A percentile compares a stretch with the other conserved stretches of the same genome.
phyloP scores from a whole-genome alignment of 495 filamentous ascomycete species.

The Neurospora sp. region DNA sequence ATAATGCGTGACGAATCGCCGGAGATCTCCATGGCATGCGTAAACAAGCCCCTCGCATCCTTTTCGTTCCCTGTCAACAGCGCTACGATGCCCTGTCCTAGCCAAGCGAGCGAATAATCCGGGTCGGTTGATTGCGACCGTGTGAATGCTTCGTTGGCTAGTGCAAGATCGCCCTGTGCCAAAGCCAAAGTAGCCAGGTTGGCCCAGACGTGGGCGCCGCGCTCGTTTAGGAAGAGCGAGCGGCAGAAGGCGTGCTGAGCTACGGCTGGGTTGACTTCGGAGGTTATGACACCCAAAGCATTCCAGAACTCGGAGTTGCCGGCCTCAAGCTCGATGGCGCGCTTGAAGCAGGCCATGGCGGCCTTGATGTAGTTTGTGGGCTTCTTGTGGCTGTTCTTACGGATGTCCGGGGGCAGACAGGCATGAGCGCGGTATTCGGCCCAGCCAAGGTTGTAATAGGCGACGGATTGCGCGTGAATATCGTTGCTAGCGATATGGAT shows the following conservation, averaged over 20 bases:
- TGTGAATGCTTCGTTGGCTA: conserved; percentile 83
- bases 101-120: conserved; percentile 84
- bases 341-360: conserved; percentile 87
- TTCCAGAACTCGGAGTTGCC: conserved; percentile 98
- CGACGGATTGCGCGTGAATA: conserved; percentile 82
- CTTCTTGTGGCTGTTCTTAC: conserved; percentile 38
- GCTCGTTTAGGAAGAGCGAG: conserved; percentile 84
- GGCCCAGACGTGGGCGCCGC: conserved; percentile 73
- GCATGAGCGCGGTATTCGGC: conserved; percentile 75
- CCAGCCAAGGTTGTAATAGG: conserved; percentile 95
- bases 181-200: conserved; percentile 84
- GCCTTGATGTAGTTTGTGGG: conserved; percentile 63
- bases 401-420: conserved; percentile 40
- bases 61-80: conserved; percentile 57
- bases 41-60: conserved; percentile 76
- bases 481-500: conserved; percentile 66
- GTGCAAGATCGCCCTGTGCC: conserved; percentile 66
- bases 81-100: conserved; percentile 84
- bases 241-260: conserved; percentile 93
- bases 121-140: conserved; percentile 89
- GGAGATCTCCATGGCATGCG: conserved; percentile 92
- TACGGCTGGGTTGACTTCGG: conserved; percentile 70
- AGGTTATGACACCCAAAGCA: conserved; percentile 82
- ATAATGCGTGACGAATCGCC: conserved; percentile 59
- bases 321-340: conserved; percentile 89